Evolutionary conservation across 192 early-diverging fungal genomes (phyloP).

Genomic region (Geranomyces michiganensis): DNA sequence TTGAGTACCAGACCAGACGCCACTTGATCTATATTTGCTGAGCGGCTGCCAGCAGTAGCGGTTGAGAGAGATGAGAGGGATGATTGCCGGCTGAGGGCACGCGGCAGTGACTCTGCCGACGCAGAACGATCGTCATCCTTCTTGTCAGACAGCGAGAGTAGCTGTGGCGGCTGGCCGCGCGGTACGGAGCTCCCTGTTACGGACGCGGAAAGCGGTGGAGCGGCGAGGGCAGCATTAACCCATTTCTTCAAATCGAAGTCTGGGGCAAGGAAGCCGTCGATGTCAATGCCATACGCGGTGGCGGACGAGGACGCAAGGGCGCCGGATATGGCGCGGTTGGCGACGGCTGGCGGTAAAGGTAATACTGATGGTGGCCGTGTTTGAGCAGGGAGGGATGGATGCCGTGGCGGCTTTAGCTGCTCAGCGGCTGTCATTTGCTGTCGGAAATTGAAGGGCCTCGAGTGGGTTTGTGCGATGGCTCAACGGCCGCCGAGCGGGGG

Average conservation of each 20-base stretch:
- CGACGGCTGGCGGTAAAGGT: background rate
- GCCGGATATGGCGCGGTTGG: background rate
- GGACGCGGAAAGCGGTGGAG: background rate
- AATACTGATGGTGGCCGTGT: too few species aligned
- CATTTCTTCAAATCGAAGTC: slow-evolving; percentile 69
- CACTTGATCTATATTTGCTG: slow-evolving; percentile 43
- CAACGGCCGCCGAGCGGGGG: too few species aligned
- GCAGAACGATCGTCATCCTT: background rate
- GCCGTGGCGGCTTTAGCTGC: too few species aligned
- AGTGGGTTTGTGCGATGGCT: too few species aligned
- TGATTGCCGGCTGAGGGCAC: slow-evolving; percentile 30
- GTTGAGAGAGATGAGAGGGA: slow-evolving; percentile 19
- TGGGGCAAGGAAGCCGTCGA: slow-evolving; percentile 29
- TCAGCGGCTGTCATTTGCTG: too few species aligned
- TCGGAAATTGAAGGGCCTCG: too few species aligned
- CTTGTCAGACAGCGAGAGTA: background rate
- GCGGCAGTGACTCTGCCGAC: slow-evolving; percentile 1
- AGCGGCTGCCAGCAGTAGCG: background rate
- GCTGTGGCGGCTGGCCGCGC: background rate
- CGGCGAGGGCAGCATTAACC: slow-evolving; percentile 60
- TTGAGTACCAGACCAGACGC: slow-evolving; percentile 59
- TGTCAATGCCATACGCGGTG: slow-evolving; percentile 19
- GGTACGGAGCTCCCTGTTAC: background rate
- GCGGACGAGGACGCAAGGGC: background rate
- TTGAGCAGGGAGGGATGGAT: too few species aligned